Evolutionary conservation across 495 filamentous ascomycete genomes (phyloP), one percentile per base, ranked within the genome.

Genomic region (Paragyromitra xinjiangensis): DNA sequence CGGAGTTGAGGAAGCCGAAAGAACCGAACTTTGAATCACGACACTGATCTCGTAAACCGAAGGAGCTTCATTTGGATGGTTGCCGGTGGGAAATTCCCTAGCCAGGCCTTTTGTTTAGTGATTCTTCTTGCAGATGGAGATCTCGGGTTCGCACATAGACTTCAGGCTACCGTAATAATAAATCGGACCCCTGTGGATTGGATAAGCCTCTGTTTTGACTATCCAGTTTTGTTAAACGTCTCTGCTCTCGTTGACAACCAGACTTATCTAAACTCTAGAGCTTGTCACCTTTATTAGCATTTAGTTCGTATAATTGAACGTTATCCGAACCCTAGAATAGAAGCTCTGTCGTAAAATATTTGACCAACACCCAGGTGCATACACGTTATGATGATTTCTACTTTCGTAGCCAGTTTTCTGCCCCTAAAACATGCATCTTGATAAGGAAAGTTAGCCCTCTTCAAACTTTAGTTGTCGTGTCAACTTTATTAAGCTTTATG

Each of bases 381-480:
- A 73, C 61, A n/a, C 29, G 55, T 66, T 34, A 53, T 66, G 51
- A 51, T 51, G 48, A 34, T 16, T n/a, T n/a, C 14, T n/a, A 6
- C 19, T n/a, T 51, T n/a, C 6, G 55, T 48, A 59, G 69, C 40
- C 16, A 48, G 58, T 48, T 48, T 39, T 14, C 45, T 19, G 6
- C 48, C 53, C 19, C 26, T 2, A 39, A 53, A 16, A 50, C 12
- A 69, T 61, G 56, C 51, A 39, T n/a, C 53, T 40, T 58, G 64
- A 51, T 69, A 69, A 69, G 68, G 19, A 58, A 56, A 29, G 48
- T 37, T 12, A 7, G 26, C 26, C 16, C 22, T 45, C 62, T 16
- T 44, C 14, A 34, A 59, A 40, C 29, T 14, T 12, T 37, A 8
- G 44, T 29, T 24, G 42, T 29, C 40, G 11, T 45, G 24, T 50